A percentile compares a stretch with the other conserved stretches of the same genome.
Conservation (phyloP, 352 stramenopile species). For the Discostella stelligera region DNA sequence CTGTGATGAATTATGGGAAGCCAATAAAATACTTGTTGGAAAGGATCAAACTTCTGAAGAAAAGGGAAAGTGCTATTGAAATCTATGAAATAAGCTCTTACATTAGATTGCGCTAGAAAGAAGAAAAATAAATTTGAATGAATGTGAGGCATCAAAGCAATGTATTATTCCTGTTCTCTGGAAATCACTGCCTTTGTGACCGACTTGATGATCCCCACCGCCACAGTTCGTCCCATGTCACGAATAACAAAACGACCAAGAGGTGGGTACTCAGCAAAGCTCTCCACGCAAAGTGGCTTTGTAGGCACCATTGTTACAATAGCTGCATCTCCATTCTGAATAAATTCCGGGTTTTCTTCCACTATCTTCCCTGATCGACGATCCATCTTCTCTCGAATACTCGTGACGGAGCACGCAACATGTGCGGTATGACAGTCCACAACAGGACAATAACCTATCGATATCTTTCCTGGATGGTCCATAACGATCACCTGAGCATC, state of each 20-base stretch:
- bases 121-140: neutral
- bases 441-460: constrained; percentile 91
- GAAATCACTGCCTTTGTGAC: constrained; percentile 67
- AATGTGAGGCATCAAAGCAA: neutral
- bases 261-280: constrained; percentile 94
- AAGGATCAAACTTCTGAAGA: neutral
- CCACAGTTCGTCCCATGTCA: constrained; percentile 96
- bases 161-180: neutral
- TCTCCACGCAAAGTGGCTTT: constrained; percentile 94
- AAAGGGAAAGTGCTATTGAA: neutral
- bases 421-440: constrained; percentile 97
- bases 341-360: constrained; percentile 91
- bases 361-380: constrained; percentile 92
- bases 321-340: constrained; percentile 94
- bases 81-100: neutral
- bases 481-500: constrained; percentile 95
- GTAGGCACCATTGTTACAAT: constrained; percentile 92
- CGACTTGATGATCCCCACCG: constrained; percentile 95
- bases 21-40: constrained; percentile 8
- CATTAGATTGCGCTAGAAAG: neutral
- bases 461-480: constrained; percentile 92
- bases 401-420: constrained; percentile 92
- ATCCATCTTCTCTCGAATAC: constrained; percentile 96
- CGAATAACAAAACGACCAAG: constrained; percentile 95
- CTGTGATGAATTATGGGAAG: constrained; percentile 61